Conservation (phyloP, 768 basidiomycete genomes). For the Leccinum subtestaceum region DNA sequence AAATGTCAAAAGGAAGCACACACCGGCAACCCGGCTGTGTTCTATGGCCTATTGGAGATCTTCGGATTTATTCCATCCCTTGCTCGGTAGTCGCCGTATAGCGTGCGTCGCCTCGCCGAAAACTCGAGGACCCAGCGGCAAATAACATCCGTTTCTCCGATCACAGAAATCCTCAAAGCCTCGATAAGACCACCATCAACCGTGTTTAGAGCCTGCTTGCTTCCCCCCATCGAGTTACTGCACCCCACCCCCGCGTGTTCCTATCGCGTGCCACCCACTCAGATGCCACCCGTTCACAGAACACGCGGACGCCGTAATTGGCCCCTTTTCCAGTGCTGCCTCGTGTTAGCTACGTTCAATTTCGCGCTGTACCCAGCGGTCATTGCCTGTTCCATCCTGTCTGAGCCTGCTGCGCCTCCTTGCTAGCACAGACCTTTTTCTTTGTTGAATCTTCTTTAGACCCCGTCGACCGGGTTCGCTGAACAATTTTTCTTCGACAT, state of each 20-base stretch:
- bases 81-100: not conserved
- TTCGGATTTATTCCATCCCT: not conserved
- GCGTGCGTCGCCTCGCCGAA: not conserved
- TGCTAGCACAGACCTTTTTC: constrained; percentile 5
- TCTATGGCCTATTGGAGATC: not conserved
- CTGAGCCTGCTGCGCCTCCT: constrained; percentile 24
- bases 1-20: not conserved
- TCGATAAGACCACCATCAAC: not conserved
- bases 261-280: constrained; percentile 12
- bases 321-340: constrained; percentile 30
- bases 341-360: constrained; percentile 27
- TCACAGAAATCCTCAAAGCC: not conserved
- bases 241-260: not conserved
- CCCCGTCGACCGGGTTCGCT: not conserved
- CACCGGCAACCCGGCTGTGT: not conserved
- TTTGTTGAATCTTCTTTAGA: not conserved
- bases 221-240: not conserved
- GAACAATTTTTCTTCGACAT: not conserved
- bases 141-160: not conserved
- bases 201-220: not conserved
- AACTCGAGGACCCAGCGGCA: not conserved
- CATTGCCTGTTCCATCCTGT: constrained; percentile 22
- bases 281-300: not conserved
- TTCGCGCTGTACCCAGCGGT: constrained; percentile 12
- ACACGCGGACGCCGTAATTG: constrained; percentile 18